These are phyloP conservation scores for Clavulina sp. DNA, from an alignment of 768 basidiomycete genomes.

Conservation along the genomic window DNA sequence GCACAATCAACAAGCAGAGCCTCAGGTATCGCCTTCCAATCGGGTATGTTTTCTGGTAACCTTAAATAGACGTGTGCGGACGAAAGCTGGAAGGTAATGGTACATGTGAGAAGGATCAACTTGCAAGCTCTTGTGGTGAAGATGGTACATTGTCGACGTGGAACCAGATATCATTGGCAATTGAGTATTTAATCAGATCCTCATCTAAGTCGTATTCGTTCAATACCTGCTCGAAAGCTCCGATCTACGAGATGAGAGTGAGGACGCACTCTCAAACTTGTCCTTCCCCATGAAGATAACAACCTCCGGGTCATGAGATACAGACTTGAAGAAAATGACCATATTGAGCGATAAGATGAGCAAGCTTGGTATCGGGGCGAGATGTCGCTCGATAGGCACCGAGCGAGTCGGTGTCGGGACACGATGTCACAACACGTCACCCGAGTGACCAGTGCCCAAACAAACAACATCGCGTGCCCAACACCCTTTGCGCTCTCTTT, in stretches of 20 bases:
- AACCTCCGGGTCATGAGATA: background rate
- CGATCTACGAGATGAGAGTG: background rate
- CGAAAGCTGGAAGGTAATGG: slow-evolving; percentile 33
- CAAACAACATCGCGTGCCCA: too few species aligned
- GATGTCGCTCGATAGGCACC: too few species aligned
- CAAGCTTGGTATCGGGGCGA: too few species aligned
- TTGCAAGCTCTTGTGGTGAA: background rate
- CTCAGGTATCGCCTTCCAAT: slow-evolving; percentile 70
- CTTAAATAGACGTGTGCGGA: slow-evolving; percentile 96
- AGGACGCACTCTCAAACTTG: slow-evolving; percentile 75
- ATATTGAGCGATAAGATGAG: too few species aligned
- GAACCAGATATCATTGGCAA: slow-evolving; percentile 35
- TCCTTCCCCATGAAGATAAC: slow-evolving; percentile 54
- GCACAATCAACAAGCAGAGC: slow-evolving; percentile 68
- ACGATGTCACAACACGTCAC: too few species aligned
- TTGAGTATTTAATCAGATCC: slow-evolving; percentile 75
- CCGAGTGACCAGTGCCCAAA: too few species aligned
- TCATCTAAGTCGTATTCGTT: slow-evolving; percentile 82
- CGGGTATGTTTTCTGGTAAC: slow-evolving; percentile 51
- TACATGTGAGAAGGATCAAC: background rate
- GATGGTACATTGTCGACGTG: slow-evolving; percentile 67
- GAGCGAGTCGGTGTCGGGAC: too few species aligned
- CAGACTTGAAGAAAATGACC: background rate
- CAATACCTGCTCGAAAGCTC: slow-evolving; percentile 10
- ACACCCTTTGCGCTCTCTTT: too few species aligned